Evolutionary conservation across 208 protist genomes (phyloP), one percentile per base, ranked within the genome.

Genomic region (Crithidia fasciculata): DNA sequence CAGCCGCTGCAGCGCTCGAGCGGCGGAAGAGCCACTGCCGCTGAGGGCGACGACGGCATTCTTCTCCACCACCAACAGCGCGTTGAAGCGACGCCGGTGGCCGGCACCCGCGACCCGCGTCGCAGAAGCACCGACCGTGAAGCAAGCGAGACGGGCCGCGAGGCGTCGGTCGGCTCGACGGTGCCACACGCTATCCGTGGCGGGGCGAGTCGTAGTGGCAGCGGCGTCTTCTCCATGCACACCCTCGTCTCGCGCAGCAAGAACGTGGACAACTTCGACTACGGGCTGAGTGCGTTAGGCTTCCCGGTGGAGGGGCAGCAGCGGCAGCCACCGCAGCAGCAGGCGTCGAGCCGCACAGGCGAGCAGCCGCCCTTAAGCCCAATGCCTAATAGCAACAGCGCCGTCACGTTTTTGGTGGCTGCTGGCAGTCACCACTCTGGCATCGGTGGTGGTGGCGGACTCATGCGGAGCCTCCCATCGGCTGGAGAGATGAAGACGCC

Each of bases 231-330:
- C 52, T 66, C 66, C 5, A 72, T 68, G 57, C 73, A 78, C 65
- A 67, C 63, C 0, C 73, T 58, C 50, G 59, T 72, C 5, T 62
- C 72, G 43, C 69, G 75, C 57, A 57, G 16, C 47, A 72, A 78
- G 49, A 78, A 78, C 52, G 67, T 44, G 12, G 56, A 82, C 56
- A 80, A 77, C 61, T 87, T 84, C 60, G 83, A 87, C 76, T 87
- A 76, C 76, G 83, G 83, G 13, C 43, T 87, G 45, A 63, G 76
- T 41, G 77, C 79, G 12, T 61, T 87, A 3, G 83, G 83, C 63
- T 84, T 87, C 36, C 83, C 79, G 0, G 72, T 74, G 18, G 69
- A 78, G 19, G 69, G 72, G 40, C 7, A 61, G 18, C 44, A 28
- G n/a, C 63, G 41, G 39, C 63, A 13, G 49, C 45, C n/a, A 47